phyloP scores from a whole-genome alignment of 768 basidiomycete genomes.

The Tricholoma bakamatsutake region DNA sequence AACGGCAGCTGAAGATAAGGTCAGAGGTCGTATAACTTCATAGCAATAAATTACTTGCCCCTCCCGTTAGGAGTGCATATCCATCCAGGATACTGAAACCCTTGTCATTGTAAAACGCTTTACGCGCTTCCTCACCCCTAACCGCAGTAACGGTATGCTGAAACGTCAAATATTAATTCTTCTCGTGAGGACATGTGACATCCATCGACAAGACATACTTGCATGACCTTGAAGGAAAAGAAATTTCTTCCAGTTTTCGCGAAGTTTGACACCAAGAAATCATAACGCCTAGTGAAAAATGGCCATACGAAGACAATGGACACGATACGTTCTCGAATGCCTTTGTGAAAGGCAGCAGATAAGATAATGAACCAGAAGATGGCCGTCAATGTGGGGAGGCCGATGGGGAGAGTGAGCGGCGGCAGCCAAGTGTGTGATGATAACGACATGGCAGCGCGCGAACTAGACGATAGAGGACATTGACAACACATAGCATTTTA shows the following conservation, averaged over 20 bases:
- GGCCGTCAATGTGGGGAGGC: neutral
- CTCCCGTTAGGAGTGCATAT: slow-evolving; percentile 29
- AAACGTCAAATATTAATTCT: neutral
- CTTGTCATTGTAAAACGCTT: slow-evolving; percentile 26
- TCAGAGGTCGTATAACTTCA: neutral
- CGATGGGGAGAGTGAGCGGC: neutral
- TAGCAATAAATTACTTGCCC: slow-evolving; percentile 9
- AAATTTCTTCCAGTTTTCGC: neutral
- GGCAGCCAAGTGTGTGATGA: neutral
- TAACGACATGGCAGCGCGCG: neutral
- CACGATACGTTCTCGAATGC: neutral
- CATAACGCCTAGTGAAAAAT: slow-evolving; percentile 1
- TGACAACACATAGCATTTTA: neutral
- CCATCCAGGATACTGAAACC: slow-evolving; percentile 26
- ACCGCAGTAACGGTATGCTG: slow-evolving; percentile 22
- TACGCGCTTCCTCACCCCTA: slow-evolving; percentile 26
- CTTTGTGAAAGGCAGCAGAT: neutral
- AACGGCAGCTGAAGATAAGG: slow-evolving; percentile 11
- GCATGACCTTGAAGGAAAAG: slow-evolving; percentile 1
- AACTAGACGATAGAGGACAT: neutral
- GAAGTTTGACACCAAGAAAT: slow-evolving; percentile 1
- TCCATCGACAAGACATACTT: neutral
- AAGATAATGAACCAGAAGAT: neutral
- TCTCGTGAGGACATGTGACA: neutral
- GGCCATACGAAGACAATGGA: slow-evolving; percentile 1